These are phyloP conservation scores for Alternaria longipes DNA, from an alignment of 2,329 filamentous ascomycete species.

Conservation along the genomic window DNA sequence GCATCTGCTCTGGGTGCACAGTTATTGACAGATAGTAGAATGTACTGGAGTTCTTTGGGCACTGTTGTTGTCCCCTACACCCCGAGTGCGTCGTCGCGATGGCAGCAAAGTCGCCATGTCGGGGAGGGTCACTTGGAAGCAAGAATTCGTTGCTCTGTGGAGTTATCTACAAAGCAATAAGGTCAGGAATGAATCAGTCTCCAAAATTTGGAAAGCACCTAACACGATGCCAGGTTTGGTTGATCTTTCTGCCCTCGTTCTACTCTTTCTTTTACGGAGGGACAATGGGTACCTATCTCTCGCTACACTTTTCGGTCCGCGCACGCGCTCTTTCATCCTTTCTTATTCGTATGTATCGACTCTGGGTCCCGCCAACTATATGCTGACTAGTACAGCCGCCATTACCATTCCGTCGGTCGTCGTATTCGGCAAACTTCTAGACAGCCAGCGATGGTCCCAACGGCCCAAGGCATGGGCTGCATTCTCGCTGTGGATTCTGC, in stretches of 20 bases:
- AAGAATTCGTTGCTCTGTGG: conserved; percentile 13
- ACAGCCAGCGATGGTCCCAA: conserved; percentile 11
- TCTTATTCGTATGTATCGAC: conserved; percentile 12
- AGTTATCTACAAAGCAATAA: not conserved
- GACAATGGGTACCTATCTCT: conserved; percentile 21
- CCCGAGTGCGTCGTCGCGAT: conserved; percentile 12
- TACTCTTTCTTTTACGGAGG: conserved; percentile 24
- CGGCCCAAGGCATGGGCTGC: conserved; percentile 16
- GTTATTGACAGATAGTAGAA: conserved; percentile 1
- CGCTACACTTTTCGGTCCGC: conserved; percentile 21
- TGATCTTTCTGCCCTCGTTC: conserved; percentile 15
- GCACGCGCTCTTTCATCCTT: conserved; percentile 20
- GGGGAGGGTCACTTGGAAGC: conserved; percentile 2
- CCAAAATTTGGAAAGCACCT: not conserved
- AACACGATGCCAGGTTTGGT: conserved; percentile 8
- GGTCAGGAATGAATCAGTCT: not conserved
- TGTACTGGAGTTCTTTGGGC: conserved; percentile 17
- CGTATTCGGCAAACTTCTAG: conserved; percentile 17
- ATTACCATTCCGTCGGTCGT: conserved; percentile 15
- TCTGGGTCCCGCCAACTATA: no score
- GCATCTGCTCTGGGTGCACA: not conserved
- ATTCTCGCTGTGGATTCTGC: conserved; percentile 10
- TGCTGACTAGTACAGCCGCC: conserved; percentile 6
- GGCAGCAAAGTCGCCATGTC: conserved; percentile 8
- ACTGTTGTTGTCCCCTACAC: conserved; percentile 12